Percentiles rank a stretch among this genome's conserved stretches.
Evolutionary conservation across 2,329 filamentous ascomycete genomes (phyloP).

Genomic region (Aspergillus flavus): DNA sequence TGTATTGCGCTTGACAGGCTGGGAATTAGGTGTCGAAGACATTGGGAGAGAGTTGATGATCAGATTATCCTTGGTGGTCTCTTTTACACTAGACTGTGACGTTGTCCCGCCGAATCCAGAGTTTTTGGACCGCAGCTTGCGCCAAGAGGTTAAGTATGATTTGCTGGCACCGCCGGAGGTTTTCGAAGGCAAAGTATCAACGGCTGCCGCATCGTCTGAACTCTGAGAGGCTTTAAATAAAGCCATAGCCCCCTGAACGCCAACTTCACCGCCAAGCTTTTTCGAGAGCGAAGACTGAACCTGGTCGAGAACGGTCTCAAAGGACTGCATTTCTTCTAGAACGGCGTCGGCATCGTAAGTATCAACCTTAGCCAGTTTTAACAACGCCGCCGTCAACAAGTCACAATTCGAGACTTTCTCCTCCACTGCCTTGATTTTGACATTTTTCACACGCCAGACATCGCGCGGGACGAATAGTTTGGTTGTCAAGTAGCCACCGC

Average conservation of each 20-base stretch:
- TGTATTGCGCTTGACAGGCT: slow-evolving; percentile 72
- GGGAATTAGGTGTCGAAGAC: slow-evolving; percentile 63
- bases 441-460: slow-evolving; percentile 90
- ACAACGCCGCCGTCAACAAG: slow-evolving; percentile 81
- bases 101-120: slow-evolving; percentile 62
- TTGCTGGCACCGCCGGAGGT: slow-evolving; percentile 69
- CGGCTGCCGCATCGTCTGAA: slow-evolving; percentile 49
- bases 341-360: slow-evolving; percentile 89
- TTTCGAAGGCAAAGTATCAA: slow-evolving; percentile 46
- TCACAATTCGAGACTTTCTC: slow-evolving; percentile 95
- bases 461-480: slow-evolving; percentile 91
- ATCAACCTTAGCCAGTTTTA: slow-evolving; percentile 81
- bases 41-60: slow-evolving; percentile 78
- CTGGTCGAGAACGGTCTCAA: slow-evolving; percentile 84
- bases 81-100: slow-evolving; percentile 42
- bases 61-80: slow-evolving; percentile 60
- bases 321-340: slow-evolving; percentile 87
- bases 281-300: slow-evolving; percentile 75
- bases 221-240: slow-evolving; percentile 69
- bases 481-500: slow-evolving; percentile 87
- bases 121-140: slow-evolving; percentile 85
- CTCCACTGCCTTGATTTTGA: slow-evolving; percentile 87
- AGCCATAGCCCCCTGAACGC: slow-evolving; percentile 70
- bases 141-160: slow-evolving; percentile 81
- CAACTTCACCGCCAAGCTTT: slow-evolving; percentile 91